These are phyloP conservation scores for Kazachstania psychrophila DNA, from an alignment of 805 yeast species.

Conservation along the genomic window DNA sequence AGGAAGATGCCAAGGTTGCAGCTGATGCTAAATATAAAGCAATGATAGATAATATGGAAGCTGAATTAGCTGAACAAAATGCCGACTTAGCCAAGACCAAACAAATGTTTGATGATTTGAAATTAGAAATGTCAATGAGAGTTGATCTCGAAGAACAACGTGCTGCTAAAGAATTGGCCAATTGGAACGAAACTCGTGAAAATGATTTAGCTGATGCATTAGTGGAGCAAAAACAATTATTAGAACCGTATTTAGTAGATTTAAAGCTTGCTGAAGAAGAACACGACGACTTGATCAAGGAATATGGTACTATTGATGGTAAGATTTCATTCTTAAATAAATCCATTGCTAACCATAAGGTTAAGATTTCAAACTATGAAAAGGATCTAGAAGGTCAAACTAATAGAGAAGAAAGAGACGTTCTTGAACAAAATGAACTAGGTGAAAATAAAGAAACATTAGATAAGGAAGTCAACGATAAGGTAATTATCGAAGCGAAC, in stretches of 20 bases:
- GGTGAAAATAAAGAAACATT: conserved; percentile 27
- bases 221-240: conserved; percentile 28
- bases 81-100: conserved; percentile 36
- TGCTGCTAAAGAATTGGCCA: conserved; percentile 16
- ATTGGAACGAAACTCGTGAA: conserved; percentile 24
- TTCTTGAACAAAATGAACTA: conserved; percentile 26
- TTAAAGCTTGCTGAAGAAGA: conserved; percentile 35
- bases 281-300: conserved; percentile 27
- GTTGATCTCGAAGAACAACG: conserved; percentile 10
- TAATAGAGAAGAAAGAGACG: conserved; percentile 25
- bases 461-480: conserved; percentile 15
- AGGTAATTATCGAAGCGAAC: conserved; percentile 21
- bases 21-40: conserved; percentile 38
- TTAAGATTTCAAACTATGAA: conserved; percentile 28
- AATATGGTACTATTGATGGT: conserved; percentile 29
- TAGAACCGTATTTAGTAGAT: conserved; percentile 36
- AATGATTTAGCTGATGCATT: conserved; percentile 24
- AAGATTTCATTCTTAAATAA: conserved; percentile 37
- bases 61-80: conserved; percentile 30
- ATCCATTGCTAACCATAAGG: conserved; percentile 30
- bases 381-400: conserved; percentile 25
- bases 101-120: conserved; percentile 28
- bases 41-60: conserved; percentile 29
- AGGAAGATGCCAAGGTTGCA: conserved; percentile 31
- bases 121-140: conserved; percentile 24